These are phyloP conservation scores for Fraxinus quadrangulata DNA, from an alignment of 257 asterid genomes.

Conservation along the genomic window DNA sequence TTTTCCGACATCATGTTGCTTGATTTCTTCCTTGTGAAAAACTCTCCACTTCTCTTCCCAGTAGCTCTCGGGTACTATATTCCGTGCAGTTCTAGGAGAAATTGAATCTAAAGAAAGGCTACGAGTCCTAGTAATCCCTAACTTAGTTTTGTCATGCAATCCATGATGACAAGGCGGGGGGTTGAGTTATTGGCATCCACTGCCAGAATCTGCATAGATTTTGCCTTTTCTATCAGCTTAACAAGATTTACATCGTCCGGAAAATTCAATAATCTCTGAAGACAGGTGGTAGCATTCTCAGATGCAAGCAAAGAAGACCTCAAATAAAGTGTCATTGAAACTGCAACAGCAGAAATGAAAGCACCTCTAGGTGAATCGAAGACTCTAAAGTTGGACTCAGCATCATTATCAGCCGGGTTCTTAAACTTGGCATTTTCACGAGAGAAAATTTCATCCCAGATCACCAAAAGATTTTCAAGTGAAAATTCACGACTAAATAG, in stretches of 20 bases:
- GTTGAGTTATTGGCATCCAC: constrained; percentile 56
- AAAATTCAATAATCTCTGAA: constrained; percentile 74
- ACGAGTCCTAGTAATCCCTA: constrained; percentile 51
- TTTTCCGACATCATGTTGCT: constrained; percentile 31
- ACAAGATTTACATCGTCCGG: constrained; percentile 60
- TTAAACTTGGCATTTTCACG: constrained; percentile 50
- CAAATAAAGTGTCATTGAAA: constrained; percentile 74
- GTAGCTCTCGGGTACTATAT: constrained; percentile 59
- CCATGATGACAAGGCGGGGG: constrained; percentile 40
- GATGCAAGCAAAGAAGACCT: constrained; percentile 87
- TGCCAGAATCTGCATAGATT: constrained; percentile 67
- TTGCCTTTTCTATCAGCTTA: constrained; percentile 65
- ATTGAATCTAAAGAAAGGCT: constrained; percentile 59
- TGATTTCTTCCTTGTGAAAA: constrained; percentile 64
- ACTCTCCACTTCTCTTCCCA: constrained; percentile 96
- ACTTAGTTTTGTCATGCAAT: constrained; percentile 42
- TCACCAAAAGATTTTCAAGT: constrained; percentile 64
- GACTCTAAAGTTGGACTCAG: constrained; percentile 49
- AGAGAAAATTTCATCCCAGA: constrained; percentile 86
- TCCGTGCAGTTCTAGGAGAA: constrained; percentile 62
- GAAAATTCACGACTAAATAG: constrained; percentile 90
- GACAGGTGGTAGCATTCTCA: constrained; percentile 81
- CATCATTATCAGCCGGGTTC: constrained; percentile 33
- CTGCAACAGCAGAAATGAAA: constrained; percentile 84
- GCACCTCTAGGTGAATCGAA: constrained; percentile 80